A percentile compares a stretch with the other conserved stretches of the same genome.
Evolutionary conservation across 129 eudicot species (phyloP).

Genomic region (Erigeron canadensis): DNA sequence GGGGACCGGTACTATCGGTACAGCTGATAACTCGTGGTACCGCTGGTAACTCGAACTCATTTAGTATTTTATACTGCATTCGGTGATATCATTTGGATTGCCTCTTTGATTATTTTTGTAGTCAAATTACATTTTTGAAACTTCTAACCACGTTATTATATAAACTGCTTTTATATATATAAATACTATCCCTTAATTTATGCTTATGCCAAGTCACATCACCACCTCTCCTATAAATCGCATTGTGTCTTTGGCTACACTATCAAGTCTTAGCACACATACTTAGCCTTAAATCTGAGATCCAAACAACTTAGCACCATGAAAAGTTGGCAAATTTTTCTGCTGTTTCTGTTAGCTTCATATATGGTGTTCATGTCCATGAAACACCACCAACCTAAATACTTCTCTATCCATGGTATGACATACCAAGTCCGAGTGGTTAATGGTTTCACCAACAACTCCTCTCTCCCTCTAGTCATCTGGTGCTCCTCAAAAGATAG

Average conservation of each 20-base stretch:
- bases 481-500: constrained; percentile 42
- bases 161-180: too few species aligned
- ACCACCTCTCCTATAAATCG: too few species aligned
- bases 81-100: too few species aligned
- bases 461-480: constrained; percentile 50
- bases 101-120: too few species aligned
- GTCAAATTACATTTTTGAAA: too few species aligned
- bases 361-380: constrained; percentile 22
- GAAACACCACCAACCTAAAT: constrained; percentile 18
- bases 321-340: constrained; percentile 32
- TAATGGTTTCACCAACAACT: constrained; percentile 60
- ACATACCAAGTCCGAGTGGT: constrained; percentile 44
- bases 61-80: neutral
- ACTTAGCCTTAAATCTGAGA: constrained; percentile 15
- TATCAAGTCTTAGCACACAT: neutral
- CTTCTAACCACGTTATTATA: too few species aligned
- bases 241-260: neutral
- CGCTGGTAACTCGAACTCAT: neutral
- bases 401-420: constrained; percentile 28
- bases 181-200: too few species aligned
- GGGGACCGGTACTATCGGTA: too few species aligned
- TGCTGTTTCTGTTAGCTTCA: constrained; percentile 28
- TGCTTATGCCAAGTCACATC: too few species aligned
- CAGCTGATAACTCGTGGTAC: too few species aligned
- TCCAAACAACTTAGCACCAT: constrained; percentile 17